Evolutionary conservation across 2,329 filamentous ascomycete species (phyloP), one percentile per base, ranked within the genome.

Genomic region (Madurella mycetomatis): DNA sequence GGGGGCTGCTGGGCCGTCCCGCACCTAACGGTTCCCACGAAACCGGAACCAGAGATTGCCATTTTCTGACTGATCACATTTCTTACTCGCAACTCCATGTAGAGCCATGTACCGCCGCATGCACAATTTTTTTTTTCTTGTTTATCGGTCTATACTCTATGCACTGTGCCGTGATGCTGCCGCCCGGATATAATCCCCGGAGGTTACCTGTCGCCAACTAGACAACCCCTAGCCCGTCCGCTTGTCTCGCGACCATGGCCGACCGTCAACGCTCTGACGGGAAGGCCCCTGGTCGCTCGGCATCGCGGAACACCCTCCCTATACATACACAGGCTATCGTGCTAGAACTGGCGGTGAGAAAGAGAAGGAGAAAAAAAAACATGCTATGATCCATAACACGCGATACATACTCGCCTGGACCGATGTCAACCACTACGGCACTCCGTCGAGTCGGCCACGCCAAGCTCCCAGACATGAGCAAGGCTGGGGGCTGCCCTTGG

Each of bases 1-100:
- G 34, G 16, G 32, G 18, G 47, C 39, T 48, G 32, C 50, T 59
- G 52, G 57, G 32, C 58, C 58, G 56, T 57, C 56, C 58, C 58
- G 60, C 52, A 47, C 54, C 51, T 31, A 47, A 53, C 49, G 41
- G 54, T 49, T 58, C 45, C 54, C 53, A 44, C 54, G 47, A 58
- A 57, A 53, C 58, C 59, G 57, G 56, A 57, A 57, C 56, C 50
- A 50, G 32, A 53, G 51, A 50, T 49, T 30, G 30, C 16, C 40
- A 25, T 34, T 25, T 45, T 47, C n/a, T 58, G 48, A 51, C 46
- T 25, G 41, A 45, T 55, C 55, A 47, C 44, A 39, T 44, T 37
- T 53, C 42, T 30, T 32, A 46, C 48, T 56, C 49, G 34, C 25
- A 25, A 25, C 25, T 25, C 25, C 25, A 25, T 7, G 25, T 25